Evolutionary conservation across 192 early-diverging fungal species (phyloP), one percentile per base, ranked within the genome.

Genomic region (Funneliformis geosporum): DNA sequence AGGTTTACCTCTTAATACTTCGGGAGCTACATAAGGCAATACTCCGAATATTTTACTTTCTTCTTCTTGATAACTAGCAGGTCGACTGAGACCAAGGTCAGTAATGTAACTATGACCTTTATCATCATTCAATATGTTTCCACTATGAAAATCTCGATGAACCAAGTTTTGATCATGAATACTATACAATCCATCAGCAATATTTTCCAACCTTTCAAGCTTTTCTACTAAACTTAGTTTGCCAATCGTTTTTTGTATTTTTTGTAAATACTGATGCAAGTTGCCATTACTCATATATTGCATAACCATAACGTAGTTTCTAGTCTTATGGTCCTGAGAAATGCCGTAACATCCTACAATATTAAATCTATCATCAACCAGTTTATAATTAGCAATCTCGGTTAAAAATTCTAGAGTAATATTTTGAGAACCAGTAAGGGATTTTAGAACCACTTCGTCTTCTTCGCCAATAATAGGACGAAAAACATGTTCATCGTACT

Each of bases 61-160:
- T n/a, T 60, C 6, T 2, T 68, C 28, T 68, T 8, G 6, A 5
- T 68, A 6, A 42, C 38, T 68, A 68, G 10, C 66, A 8, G 66
- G 66, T 68, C 28, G 28, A 68, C 65, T 10, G 2, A 67, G 65
- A 6, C 65, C 65, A 10, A 67, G 14, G 11, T 67, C 65, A 28
- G 65, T 23, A 67, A 67, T 67, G 2, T 67, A 10, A 40, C 4
- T 7, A 67, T n/a, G n/a, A 28, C 42, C 7, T 8, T 43, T 8
- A 5, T 43, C 4, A 43, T 5, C 4, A 23, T 67, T 67, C 11
- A 67, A 67, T 67, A 67, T 67, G 28, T 67, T 67, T 14, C 65
- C 65, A 67, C 7, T 4, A 67, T 67, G 65, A 2, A 67, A 67
- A 67, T 67, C 65, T 67, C 65, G 4, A 67, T 67, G 65, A 4